Conservation (phyloP, 352 stramenopile species). For the Pythium phragmitis region DNA sequence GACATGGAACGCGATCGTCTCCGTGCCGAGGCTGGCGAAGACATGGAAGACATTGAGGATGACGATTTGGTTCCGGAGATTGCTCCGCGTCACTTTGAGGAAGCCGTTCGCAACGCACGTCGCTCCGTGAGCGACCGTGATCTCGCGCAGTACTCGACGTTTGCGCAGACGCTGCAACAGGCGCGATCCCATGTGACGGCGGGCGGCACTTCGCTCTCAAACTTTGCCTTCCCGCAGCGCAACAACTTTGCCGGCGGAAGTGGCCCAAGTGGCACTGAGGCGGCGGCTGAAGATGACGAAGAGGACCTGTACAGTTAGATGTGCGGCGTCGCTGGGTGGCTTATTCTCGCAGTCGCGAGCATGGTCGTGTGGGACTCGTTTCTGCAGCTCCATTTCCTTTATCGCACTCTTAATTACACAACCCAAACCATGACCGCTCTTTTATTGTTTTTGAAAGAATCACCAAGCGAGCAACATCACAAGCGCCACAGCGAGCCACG, state of each 20-base stretch:
- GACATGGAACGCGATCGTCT: conserved; percentile 98
- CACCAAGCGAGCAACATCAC: not conserved
- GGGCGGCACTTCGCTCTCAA: conserved; percentile 91
- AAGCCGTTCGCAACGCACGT: conserved; percentile 96
- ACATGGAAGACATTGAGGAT: conserved; percentile 91
- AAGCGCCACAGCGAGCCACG: conserved; percentile 2
- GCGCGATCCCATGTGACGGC: conserved; percentile 93
- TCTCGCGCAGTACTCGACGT: conserved; percentile 91
- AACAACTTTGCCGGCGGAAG: conserved; percentile 45
- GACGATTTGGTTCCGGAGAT: conserved; percentile 97
- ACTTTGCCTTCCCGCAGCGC: conserved; percentile 94
- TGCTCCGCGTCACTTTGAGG: conserved; percentile 95
- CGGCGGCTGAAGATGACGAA: conserved; percentile 91
- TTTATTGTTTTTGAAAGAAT: not conserved
- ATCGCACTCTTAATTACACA: not conserved
- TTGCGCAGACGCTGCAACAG: conserved; percentile 94
- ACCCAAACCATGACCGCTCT: not conserved
- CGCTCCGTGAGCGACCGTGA: conserved; percentile 98
- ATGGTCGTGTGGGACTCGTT: conserved; percentile 12
- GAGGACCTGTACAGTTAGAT: conserved; percentile 98
- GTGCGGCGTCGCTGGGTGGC: conserved; percentile 5
- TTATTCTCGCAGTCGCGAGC: conserved; percentile 1
- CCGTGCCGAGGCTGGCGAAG: conserved; percentile 87
- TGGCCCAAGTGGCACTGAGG: conserved; percentile 42
- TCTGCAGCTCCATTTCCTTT: conserved; percentile 11